Evolutionary conservation across 1,284 basidiomycete species (phyloP), one percentile per base, ranked within the genome.

Genomic region (Boletus sp.): DNA sequence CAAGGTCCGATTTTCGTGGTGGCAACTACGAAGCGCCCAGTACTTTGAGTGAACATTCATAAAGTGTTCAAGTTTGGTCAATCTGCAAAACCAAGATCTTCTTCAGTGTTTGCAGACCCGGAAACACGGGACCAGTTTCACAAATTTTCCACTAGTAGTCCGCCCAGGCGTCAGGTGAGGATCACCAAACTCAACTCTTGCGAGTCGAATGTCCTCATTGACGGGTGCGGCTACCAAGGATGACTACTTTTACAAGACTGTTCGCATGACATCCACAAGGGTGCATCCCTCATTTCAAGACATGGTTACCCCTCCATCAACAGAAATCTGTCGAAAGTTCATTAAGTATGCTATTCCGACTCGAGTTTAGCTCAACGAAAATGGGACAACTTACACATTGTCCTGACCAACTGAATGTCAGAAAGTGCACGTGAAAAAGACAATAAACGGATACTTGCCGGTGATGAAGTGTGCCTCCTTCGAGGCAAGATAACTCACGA

Each of bases 381-480:
- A 27, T 9, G 6, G 18, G 6, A 8, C 8, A 51, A 61, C 65
- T 60, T 57, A 65, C 67, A 15, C 65, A 63, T 69, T 67, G 66
- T 35, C 65, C 67, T 67, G n/a, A 20, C 1, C 7, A 37, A 51
- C 24, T 9, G 29, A 41, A 29, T 18, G 3, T 55, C 27, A 62
- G 49, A n/a, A 16, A 11, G 43, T n/a, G n/a, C 20, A 16, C 12
- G 24, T n/a, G 27, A 27, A 44, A 27, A 8, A 2, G 2, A 9
- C 6, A 12, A 46, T 18, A 18, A 18, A 43, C 9, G 2, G 29
- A 51, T 39, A 31, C 64, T 58, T 49, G 45, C 67, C 69, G 2
- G 69, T 68, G n/a, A 68, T 63, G 18, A 67, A 70, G 44, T 63
- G 64, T 15, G 64, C 60, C n/a, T 68, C 69, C 47, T 63, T 57